Base-by-base conservation (phyloP, 371 early-diverging fungal species). In the Mortierella sp. region DNA sequence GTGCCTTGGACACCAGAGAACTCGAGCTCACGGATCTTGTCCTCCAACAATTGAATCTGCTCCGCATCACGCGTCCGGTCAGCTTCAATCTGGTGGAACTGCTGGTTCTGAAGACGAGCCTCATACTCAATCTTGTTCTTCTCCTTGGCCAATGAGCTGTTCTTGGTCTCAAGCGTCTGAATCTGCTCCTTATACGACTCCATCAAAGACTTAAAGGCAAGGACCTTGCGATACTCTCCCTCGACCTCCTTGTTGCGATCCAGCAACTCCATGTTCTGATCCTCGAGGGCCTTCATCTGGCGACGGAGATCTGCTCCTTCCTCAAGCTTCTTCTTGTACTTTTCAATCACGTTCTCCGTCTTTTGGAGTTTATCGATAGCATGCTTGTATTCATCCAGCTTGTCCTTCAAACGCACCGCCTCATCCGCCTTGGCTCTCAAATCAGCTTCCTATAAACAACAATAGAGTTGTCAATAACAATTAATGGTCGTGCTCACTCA, bases 291-390 rank as follows among this genome's bases (percentile, higher is more conserved):
- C 90, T 96, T 95, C 77, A 96, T 88, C 85, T 96, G 95, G 64
- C 93, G 93, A 55, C 95, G 91, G 50, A 95, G 71, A 74, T 97
- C 97, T 0, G 92, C 93, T 48, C 90, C 92, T 67, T 98, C 98
- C 75, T 98, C 98, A 9, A 98, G 90, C 78, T 96, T 96, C 88
- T 96, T 96, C 86, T 96, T 97, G 90, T 97, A 98, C 87, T 98
- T 98, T 78, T 98, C 98, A 78, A 97, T 92, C 46, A 96, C 94
- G 64, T 97, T 96, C 87, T 98, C 98, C 6, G 96, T 93, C 88
- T 96, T 97, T 89, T 95, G 95, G 24, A 98, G 91, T 74, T 95
- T 95, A 77, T 98, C 98, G 14, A 96, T 96, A 0, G 94, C 91
- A 81, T 97, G 97, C 46, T 94, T 91, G 82, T 96, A 93, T 87